phyloP scores from a whole-genome alignment of 2,329 filamentous ascomycete genomes.

The Penicillium palitans region DNA sequence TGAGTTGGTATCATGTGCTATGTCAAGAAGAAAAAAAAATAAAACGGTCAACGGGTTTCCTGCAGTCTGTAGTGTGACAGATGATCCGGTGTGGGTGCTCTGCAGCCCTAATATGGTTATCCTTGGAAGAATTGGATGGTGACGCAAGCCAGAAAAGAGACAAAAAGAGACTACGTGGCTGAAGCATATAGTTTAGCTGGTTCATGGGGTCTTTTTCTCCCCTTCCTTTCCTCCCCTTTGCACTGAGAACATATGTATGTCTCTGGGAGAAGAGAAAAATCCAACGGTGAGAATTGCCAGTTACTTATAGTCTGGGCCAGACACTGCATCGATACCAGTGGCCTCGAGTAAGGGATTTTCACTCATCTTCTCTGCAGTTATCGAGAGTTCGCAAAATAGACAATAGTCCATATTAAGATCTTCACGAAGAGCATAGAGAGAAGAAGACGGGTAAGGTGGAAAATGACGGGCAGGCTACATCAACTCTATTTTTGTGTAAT shows the following conservation, averaged over 20 bases:
- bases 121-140: conserved; percentile 3
- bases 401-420: conserved; percentile 1
- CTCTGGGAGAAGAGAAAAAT: background rate
- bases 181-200: background rate
- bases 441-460: conserved; percentile 4
- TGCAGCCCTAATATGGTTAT: conserved; percentile 11
- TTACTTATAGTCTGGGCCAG: background rate
- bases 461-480: conserved; percentile 23
- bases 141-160: conserved; percentile 4
- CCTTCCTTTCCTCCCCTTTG: background rate
- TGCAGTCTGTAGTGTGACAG: conserved; percentile 14
- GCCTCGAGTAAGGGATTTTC: background rate
- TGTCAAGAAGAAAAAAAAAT: background rate
- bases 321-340: conserved; percentile 4
- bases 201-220: background rate
- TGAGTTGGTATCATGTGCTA: conserved; percentile 9
- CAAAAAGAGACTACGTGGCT: background rate
- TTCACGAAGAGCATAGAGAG: background rate
- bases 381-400: conserved; percentile 10
- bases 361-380: conserved; percentile 8
- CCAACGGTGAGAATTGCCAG: background rate
- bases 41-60: conserved; percentile 14
- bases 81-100: conserved; percentile 6
- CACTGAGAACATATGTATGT: background rate
- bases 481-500: conserved; percentile 28